Evolutionary conservation across 345 rosid genomes (phyloP), one percentile per base, ranked within the genome.

Genomic region (Salix viminalis): DNA sequence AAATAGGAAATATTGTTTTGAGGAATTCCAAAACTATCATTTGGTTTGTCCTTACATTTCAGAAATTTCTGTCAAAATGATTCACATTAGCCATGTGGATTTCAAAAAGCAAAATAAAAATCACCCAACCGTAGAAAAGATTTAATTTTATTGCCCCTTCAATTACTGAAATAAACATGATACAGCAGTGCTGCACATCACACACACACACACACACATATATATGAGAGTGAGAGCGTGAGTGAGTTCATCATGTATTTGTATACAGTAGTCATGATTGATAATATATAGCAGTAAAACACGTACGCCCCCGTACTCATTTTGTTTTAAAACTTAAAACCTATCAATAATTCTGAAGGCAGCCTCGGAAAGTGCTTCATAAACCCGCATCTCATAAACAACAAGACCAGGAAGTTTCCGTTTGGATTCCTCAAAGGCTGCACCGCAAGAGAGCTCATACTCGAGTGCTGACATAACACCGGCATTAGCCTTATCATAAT

Each of bases 291-390:
- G 37, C 37, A 34, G 37, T 34, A 5, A 32, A 32, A 34, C 37
- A 4, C 36, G 5, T 1, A 0, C 6, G 6, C 37, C 13, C 44
- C 50, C 50, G 5, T 14, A 13, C 13, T 46, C 50, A 46, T 46
- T 14, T 69, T n/a, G 41, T 28, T 28, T 18, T 26, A 21, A 1
- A 6, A 46, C 19, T 61, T 77, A 83, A 36, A 85, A 60, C 30
- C 84, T 69, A 70, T 83, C 86, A 70, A 83, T 67, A 2, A 86
- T 83, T 26, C 79, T 61, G 79, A 86, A 7, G 4, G 75, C 79
- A 10, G 72, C 81, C 1, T 67, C 77, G 41, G 80, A 64, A 14
- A 83, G 86, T 26, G 50, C 64, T 23, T 67, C 82, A 69, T 48
- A 79, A 37, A 75, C 74, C 67, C 41, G 58, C 67, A 83, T 79